Conservation (phyloP, 805 yeast genomes). For the Yarrowia deformans region DNA sequence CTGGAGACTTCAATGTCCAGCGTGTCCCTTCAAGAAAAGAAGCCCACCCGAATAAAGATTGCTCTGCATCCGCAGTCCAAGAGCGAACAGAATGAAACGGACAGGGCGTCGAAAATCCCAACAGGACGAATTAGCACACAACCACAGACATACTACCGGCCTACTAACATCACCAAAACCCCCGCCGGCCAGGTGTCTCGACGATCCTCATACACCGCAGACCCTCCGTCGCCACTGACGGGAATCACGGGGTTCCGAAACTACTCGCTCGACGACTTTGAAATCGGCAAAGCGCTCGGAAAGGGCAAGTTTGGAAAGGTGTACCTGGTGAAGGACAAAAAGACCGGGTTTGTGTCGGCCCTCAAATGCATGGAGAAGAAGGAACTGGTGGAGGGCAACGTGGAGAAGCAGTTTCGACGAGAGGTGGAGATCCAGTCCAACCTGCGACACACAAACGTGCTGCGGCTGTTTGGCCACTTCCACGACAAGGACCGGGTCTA, state of each 20-base stretch:
- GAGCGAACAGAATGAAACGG: conserved; percentile 29
- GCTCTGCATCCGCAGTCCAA: conserved; percentile 37
- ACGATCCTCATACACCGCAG: conserved; percentile 8
- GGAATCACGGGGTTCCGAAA: conserved; percentile 45
- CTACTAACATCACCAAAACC: conserved; percentile 22
- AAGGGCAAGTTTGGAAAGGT: conserved; percentile 95
- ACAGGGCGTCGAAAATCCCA: conserved; percentile 6
- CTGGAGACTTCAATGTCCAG: conserved; percentile 44
- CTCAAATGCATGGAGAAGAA: conserved; percentile 87
- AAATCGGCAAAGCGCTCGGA: conserved; percentile 85
- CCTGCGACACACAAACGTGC: conserved; percentile 74
- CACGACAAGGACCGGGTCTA: conserved; percentile 82
- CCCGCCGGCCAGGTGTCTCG: conserved; percentile 5
- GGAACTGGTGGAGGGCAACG: conserved; percentile 75
- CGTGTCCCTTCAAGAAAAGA: conserved; percentile 43
- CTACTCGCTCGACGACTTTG: conserved; percentile 70
- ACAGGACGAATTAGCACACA: conserved; percentile 18
- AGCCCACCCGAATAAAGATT: conserved; percentile 33
- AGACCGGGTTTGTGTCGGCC: conserved; percentile 83
- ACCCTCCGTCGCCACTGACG: conserved; percentile 41
- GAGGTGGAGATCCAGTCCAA: conserved; percentile 91
- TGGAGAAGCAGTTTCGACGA: conserved; percentile 84
- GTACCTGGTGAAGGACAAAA: conserved; percentile 81
- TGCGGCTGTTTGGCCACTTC: conserved; percentile 85
- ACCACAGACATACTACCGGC: conserved; percentile 33